phyloP scores from a whole-genome alignment of 371 early-diverging fungal genomes.

The Funneliformis caledonium region DNA sequence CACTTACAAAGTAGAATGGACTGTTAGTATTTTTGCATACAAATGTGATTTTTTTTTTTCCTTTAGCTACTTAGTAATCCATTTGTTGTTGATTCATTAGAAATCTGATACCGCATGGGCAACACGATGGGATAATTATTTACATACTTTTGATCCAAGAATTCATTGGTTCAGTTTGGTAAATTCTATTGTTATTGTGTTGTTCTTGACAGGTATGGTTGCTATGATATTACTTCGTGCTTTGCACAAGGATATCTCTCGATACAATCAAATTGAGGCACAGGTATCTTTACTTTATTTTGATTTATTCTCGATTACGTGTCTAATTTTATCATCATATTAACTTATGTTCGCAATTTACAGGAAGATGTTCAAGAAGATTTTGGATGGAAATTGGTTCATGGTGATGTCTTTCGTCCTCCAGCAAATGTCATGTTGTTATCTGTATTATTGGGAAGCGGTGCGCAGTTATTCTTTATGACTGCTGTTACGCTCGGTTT shows the following conservation, averaged over 20 bases:
- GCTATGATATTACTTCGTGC: constrained; percentile 84
- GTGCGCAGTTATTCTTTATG: constrained; percentile 91
- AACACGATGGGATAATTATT: constrained; percentile 93
- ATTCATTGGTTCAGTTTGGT: constrained; percentile 83
- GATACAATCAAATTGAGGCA: constrained; percentile 82
- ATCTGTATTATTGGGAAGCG: constrained; percentile 88
- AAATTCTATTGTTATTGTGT: constrained; percentile 88
- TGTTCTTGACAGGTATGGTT: constrained; percentile 90
- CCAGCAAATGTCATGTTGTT: constrained; percentile 80
- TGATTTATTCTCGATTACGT: neutral
- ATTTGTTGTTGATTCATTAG: constrained; percentile 44
- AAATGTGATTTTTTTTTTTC: neutral
- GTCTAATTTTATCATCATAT: neutral
- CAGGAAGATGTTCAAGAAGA: constrained; percentile 88
- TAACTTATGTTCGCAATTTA: neutral
- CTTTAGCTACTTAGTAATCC: neutral
- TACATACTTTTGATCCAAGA: constrained; percentile 83
- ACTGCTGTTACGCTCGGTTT: constrained; percentile 68
- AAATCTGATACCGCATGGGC: constrained; percentile 80
- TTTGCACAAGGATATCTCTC: constrained; percentile 83
- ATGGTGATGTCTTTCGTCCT: constrained; percentile 91
- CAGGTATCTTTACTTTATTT: constrained; percentile 45
- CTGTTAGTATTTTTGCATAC: constrained; percentile 50
- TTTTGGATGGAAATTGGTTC: constrained; percentile 91
- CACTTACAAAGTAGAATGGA: constrained; percentile 88